Evolutionary conservation across 192 early-diverging fungal species (phyloP), one percentile per base, ranked within the genome.

Genomic region (Funneliformis geosporum): DNA sequence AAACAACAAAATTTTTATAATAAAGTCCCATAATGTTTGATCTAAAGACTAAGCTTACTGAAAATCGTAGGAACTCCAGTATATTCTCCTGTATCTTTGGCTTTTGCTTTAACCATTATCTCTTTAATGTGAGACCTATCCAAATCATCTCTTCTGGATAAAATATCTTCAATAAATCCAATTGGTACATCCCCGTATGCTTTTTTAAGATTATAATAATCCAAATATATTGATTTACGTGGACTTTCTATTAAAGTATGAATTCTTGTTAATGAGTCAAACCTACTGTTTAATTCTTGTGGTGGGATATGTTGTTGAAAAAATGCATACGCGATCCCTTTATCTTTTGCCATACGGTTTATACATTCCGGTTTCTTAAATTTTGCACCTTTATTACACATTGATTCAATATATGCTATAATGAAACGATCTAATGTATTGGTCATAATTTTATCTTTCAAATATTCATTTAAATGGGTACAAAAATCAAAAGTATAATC

Each of bases 401-500:
- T 87, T 0, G 97, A 88, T 81, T 99, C 97, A 10, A 99, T 84
- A 80, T 95, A 97, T 11, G 90, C 84, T 46, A 96, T 87, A 60
- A 97, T 83, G 79, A 97, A 92, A 2, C 94, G 86, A 50, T 97
- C 95, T 82, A 98, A 81, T 77, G 96, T 90, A 79, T 96, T 95
- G 44, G 94, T 91, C 80, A 94, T 90, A 70, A 98, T 86, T 75
- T 94, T 96, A 76, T 87, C 89, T 87, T 95, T 96, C 79, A 99
- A 85, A 81, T 95, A 96, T 74, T 95, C 92, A 81, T 96, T 90
- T 87, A 99, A 85, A 79, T 95, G 93, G 73, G 87, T 87, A 75
- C 90, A 89, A 79, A 96, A 97, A 80, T 99, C 97, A 42, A 90
- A 86, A 79, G 89, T 92, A 86, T 99, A 99, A 84, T 99, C 98